Evolutionary conservation across 2,329 filamentous ascomycete species (phyloP), one percentile per base, ranked within the genome.

Genomic region (Monilinia laxa): DNA sequence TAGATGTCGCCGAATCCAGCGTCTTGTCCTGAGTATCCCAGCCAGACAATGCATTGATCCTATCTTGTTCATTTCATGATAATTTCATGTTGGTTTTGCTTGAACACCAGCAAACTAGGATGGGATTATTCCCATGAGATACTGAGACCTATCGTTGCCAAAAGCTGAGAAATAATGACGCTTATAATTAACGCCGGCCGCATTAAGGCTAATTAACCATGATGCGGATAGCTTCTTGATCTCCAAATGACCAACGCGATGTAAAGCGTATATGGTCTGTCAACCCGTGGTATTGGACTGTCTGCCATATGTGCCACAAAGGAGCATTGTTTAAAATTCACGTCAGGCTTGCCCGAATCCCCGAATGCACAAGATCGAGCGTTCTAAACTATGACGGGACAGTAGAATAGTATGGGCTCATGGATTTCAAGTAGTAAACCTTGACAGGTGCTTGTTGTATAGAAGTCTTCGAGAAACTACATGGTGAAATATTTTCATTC

Each of bases 401-500:
- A 35, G 14, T 7, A 12, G 23, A 45, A 40, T 20, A 38, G n/a
- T 5, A 18, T 20, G 31, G n/a, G 14, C 16, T n/a, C 23, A 60
- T 65, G 56, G 20, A 25, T 31, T 20, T 35, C 16, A 45, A 40
- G 14, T 28, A 11, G 23, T 11, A 60, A 65, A 16, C 14, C n/a
- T 52, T 40, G 55, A 53, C 35, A 45, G 16, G 18, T 35, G 10
- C 12, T 35, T 31, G 14, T 51, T 60, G 64, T 60, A 45, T 60
- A 49, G 56, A 55, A 56, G 58, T 59, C n/a, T 62, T 63, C 11
- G 60, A 62, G 64, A 63, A 63, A 40, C 55, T 28, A 45, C 10
- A 40, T 40, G 11, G 58, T 56, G 42, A 63, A 25, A 55, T 62
- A 38, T 28, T 63, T 10, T 49, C 42, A 56, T 66, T 63, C 51